Evolutionary conservation across 164 flowering plant species (phyloP), one percentile per base, ranked within the genome.

Genomic region (Cinnamomum micranthum): DNA sequence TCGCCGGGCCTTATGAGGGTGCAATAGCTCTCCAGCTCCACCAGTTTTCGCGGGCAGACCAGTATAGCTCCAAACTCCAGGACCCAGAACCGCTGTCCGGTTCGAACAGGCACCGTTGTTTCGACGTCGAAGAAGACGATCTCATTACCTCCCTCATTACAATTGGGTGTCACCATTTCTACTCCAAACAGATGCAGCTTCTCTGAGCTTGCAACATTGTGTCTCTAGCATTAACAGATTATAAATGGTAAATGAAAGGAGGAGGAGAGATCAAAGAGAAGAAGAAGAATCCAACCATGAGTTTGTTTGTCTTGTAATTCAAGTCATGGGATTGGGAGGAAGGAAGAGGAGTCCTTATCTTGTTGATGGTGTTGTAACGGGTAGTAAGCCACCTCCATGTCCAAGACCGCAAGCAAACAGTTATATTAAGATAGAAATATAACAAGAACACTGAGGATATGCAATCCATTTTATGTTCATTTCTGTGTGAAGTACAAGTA

Each of bases 101-200:
- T 47, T 84, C 79, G 84, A 2, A 70, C 85, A 1, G 99, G 98
- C 1, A 93, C 94, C 0, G 87, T 92, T 1, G 98, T 95, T 84
- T 95, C 99, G 67, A 95, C 71, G 82, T 95, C 97, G 55, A 91
- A 92, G 82, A 95, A 93, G 64, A 90, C 99, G 47, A 93, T 92
- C 81, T 92, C 88, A 20, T 89, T 73, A 41, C 50, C 59, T 62
- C 33, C 68, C 13, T 66, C 6, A 27, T 2, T 55, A 28, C 69
- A 31, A 31, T 2, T 66, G 69, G 50, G 69, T 25, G 7, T 20
- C 13, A 66, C 50, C 69, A 31, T 66, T 66, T 66, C 47, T 13
- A 15, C 20, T 66, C 22, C 20, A 27, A 27, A 31, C 13, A 25
- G 41, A n/a, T 64, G 1, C 27, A 64, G 27, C 24, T 9, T 22